Percentiles rank a stretch among this genome's conserved stretches.
Evolutionary conservation across 2,329 filamentous ascomycete genomes (phyloP).

Genomic region (Phaeoacremonium minimum): DNA sequence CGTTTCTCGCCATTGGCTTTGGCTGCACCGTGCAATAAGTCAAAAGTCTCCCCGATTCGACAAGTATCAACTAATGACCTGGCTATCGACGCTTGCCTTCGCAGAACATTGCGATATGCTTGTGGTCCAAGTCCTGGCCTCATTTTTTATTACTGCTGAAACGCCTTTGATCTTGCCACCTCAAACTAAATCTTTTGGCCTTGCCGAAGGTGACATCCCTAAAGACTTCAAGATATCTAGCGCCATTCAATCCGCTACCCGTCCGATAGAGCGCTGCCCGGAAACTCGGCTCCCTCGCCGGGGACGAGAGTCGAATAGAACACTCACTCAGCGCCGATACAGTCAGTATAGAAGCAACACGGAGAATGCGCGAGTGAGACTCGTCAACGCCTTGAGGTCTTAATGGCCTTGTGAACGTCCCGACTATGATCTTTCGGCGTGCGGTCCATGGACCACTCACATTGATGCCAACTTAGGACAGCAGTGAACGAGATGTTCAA

Average conservation of each 20-base stretch:
- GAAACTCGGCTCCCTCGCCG: background rate
- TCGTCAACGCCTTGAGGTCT: background rate
- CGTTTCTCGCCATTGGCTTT: too few species aligned
- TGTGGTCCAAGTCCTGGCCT: slow-evolving; percentile 9
- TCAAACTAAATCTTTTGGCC: background rate
- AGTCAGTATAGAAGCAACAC: background rate
- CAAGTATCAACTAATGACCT: slow-evolving; percentile 12
- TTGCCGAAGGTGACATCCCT: background rate
- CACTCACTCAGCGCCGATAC: background rate
- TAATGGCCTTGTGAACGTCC: slow-evolving; percentile 3
- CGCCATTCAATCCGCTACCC: background rate
- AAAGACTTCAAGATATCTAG: background rate
- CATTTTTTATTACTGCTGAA: slow-evolving; percentile 5
- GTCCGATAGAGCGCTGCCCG: background rate
- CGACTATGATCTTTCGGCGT: too few species aligned
- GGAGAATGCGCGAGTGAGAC: background rate
- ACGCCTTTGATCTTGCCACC: background rate
- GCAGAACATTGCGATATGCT: slow-evolving; percentile 1
- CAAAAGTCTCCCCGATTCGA: too few species aligned
- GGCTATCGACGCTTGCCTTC: slow-evolving; percentile 14
- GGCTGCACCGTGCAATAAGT: too few species aligned
- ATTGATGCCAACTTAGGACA: too few species aligned
- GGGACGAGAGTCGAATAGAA: background rate
- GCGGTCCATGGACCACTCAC: too few species aligned
- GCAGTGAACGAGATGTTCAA: slow-evolving; percentile 10